Evolutionary conservation across 2,329 filamentous ascomycete species (phyloP), one percentile per base, ranked within the genome.

Genomic region (Trichophyton mentagrophytes): DNA sequence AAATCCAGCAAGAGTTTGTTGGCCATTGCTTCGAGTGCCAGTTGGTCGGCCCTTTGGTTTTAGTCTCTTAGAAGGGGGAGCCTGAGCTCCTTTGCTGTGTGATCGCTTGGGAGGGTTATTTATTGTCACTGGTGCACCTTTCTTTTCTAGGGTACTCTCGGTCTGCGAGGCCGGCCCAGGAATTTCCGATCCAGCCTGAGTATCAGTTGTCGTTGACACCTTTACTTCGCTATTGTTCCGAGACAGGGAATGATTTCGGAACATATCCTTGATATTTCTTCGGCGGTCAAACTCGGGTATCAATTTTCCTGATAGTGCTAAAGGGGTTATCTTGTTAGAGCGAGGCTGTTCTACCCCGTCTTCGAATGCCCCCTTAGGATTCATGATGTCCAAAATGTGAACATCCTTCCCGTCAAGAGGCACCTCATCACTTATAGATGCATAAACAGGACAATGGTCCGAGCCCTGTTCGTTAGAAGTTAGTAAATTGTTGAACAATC

Each of bases 391-490:
- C 30, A 79, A 72, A 2, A 90, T 76, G 65, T 85, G 71, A 2
- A 80, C 70, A 53, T 82, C 72, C 51, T 76, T 67, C 0, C 76
- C 80, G 13, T 79, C 72, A 4, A 81, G 65, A 0, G 69, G 67
- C 1, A 96, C 82, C 1, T 69, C 76, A 40, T 91, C 83, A 17
- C 85, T 83, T 25, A 95, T 78, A 2, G 82, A 80, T 0, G 86
- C 90, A 71, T 87, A 97, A 0, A 97, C 92, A 0, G 93, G 93
- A 67, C 93, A 99, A 72, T 99, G 93, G 69, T 99, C 93, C 1
- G 92, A 97, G 0, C 93, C 93, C 81, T 82, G 44, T 38, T 1
- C 3, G 33, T 9, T 3, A 15, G 56, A 13, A 2, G 6, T 30
- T 30, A 30, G 58, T 72, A 64, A 72, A 67, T 61, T 53, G 33